phyloP scores from a whole-genome alignment of 1,284 basidiomycete species.

The Thecaphora thlaspeos region DNA sequence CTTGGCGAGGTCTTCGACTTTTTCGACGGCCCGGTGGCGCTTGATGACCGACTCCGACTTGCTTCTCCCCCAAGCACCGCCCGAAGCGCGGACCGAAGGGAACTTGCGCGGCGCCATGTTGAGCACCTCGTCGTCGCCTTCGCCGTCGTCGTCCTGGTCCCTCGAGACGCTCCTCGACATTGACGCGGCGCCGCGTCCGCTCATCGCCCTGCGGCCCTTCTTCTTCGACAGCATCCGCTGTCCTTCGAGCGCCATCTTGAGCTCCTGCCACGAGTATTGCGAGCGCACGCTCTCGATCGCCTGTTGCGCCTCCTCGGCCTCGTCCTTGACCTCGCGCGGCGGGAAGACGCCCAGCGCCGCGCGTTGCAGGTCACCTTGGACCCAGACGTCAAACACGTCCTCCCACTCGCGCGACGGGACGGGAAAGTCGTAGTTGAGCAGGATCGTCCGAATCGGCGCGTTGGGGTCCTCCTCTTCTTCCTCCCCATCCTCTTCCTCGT shows the following conservation, averaged over 20 bases:
- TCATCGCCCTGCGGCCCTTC: conserved; percentile 17
- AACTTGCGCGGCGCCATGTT: neutral
- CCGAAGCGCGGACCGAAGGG: too few species aligned
- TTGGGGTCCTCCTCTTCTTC: conserved; percentile 36
- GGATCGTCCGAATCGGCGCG: conserved; percentile 69
- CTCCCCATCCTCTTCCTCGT: conserved; percentile 18
- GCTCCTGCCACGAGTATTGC: conserved; percentile 22
- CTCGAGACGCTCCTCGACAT: neutral
- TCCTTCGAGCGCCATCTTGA: conserved; percentile 23
- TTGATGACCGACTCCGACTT: too few species aligned
- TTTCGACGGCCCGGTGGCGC: too few species aligned
- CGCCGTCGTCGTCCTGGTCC: neutral
- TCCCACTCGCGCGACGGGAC: conserved; percentile 82
- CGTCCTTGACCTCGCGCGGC: conserved; percentile 10
- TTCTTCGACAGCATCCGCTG: conserved; percentile 29
- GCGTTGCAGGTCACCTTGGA: conserved; percentile 80
- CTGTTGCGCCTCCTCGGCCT: conserved; percentile 5
- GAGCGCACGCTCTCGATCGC: conserved; percentile 21
- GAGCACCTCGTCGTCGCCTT: neutral
- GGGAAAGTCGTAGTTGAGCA: conserved; percentile 87
- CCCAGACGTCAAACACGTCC: conserved; percentile 85
- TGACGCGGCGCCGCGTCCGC: neutral
- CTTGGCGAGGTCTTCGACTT: too few species aligned
- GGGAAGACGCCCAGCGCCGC: conserved; percentile 48
- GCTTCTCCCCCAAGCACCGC: too few species aligned